Evolutionary conservation across 1,139 yeast species (phyloP).

Genomic region (Candida gigantensis): DNA sequence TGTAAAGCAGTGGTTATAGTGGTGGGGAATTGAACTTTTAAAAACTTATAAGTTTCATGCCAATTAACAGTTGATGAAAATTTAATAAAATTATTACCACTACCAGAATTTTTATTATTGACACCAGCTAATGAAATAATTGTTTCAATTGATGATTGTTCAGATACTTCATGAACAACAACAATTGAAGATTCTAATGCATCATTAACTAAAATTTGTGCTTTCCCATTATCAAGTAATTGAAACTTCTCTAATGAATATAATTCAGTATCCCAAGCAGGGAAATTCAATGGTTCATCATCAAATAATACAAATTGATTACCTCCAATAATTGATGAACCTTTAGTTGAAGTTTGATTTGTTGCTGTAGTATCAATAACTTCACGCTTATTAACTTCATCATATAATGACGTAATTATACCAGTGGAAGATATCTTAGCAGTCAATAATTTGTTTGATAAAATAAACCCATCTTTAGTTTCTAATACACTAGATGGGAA

Average conservation of each 20-base stretch:
- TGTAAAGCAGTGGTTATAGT: conserved; percentile 64
- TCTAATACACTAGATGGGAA: conserved; percentile 52
- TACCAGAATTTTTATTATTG: conserved; percentile 21
- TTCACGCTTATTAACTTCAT: conserved; percentile 61
- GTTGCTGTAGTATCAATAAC: conserved; percentile 58
- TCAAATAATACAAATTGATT: conserved; percentile 80
- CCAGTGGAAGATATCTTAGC: conserved; percentile 66
- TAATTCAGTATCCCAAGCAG: conserved; percentile 97
- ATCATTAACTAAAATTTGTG: conserved; percentile 54
- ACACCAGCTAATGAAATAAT: conserved; percentile 70
- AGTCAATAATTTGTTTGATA: conserved; percentile 61
- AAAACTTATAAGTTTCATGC: conserved; percentile 84
- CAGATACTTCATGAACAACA: conserved; percentile 60
- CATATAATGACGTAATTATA: conserved; percentile 65
- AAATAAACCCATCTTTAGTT: conserved; percentile 40
- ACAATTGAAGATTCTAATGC: conserved; percentile 63
- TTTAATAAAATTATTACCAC: conserved; percentile 40
- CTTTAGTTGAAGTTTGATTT: conserved; percentile 40
- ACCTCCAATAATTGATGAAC: conserved; percentile 50
- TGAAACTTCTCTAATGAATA: conserved; percentile 72
- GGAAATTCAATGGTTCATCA: conserved; percentile 87
- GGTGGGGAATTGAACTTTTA: conserved; percentile 94
- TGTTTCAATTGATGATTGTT: conserved; percentile 60
- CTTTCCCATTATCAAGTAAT: conserved; percentile 44
- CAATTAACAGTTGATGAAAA: conserved; percentile 77